Conservation (phyloP, 495 filamentous ascomycete species). For the Neurospora pannonica region DNA sequence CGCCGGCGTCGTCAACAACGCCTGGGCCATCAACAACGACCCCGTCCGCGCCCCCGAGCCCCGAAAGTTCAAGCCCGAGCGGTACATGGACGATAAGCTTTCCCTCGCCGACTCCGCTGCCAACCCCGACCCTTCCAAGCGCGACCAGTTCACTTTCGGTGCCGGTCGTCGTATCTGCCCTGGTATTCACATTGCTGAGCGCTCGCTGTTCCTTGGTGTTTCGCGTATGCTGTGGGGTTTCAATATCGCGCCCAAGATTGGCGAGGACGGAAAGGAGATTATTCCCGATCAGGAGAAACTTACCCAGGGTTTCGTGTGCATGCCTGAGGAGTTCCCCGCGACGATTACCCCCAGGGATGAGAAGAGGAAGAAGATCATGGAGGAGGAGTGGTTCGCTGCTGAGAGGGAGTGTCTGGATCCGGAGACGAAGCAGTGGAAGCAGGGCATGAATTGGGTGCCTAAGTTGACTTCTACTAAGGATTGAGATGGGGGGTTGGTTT, state of each 20-base stretch:
- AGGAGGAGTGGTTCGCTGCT: slow-evolving; percentile 27
- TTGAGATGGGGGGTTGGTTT: neutral
- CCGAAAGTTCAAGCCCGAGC: slow-evolving; percentile 23
- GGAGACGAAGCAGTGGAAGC: slow-evolving; percentile 19
- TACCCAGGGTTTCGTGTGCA: slow-evolving; percentile 35
- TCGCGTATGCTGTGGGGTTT: slow-evolving; percentile 48
- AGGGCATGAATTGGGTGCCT: slow-evolving; percentile 3
- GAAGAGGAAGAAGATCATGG: slow-evolving; percentile 18
- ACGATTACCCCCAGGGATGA: slow-evolving; percentile 25
- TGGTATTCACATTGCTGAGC: slow-evolving; percentile 49
- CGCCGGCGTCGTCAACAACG: slow-evolving; percentile 36
- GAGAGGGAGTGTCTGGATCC: slow-evolving; percentile 25
- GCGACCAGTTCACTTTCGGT: slow-evolving; percentile 45
- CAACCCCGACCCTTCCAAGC: slow-evolving; percentile 25
- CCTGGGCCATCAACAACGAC: slow-evolving; percentile 38
- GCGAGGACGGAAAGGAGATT: slow-evolving; percentile 24
- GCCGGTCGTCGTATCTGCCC: slow-evolving; percentile 52
- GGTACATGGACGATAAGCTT: slow-evolving; percentile 21
- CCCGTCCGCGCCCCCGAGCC: slow-evolving; percentile 28
- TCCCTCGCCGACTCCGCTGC: slow-evolving; percentile 20
- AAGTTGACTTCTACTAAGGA: neutral
- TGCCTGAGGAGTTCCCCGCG: slow-evolving; percentile 30
- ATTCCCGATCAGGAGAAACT: slow-evolving; percentile 31
- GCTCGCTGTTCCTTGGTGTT: slow-evolving; percentile 41
- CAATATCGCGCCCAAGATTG: slow-evolving; percentile 27